A percentile compares a stretch with the other conserved stretches of the same genome.
These are phyloP conservation scores for Fusarium domesticum DNA, from an alignment of 2,329 filamentous ascomycete genomes.

Conservation along the genomic window DNA sequence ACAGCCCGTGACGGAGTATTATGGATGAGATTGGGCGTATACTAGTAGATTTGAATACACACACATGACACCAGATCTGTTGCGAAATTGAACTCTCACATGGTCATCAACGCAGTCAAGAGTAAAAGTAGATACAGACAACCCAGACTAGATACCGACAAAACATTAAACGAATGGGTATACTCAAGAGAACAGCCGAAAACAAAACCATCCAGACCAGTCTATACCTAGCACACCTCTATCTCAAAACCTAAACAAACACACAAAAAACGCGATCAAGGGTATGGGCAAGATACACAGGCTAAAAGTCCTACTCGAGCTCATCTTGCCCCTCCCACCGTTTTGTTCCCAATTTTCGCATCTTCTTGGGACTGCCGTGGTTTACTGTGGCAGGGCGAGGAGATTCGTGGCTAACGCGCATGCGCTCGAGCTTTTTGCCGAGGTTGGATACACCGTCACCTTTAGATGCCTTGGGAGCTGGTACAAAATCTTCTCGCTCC, in stretches of 20 bases:
- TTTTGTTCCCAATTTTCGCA: slow-evolving; percentile 47
- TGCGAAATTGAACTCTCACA: background rate
- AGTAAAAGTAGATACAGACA: slow-evolving; percentile 1
- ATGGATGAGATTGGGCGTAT: background rate
- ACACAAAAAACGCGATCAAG: slow-evolving; percentile 3
- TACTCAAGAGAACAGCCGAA: slow-evolving; percentile 21
- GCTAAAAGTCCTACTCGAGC: slow-evolving; percentile 21
- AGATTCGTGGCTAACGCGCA: slow-evolving; percentile 45
- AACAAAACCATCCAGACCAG: slow-evolving; percentile 10
- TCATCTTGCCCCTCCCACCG: slow-evolving; percentile 50
- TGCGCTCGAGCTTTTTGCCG: slow-evolving; percentile 48
- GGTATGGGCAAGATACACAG: background rate
- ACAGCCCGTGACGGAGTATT: slow-evolving; percentile 7
- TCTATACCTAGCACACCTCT: slow-evolving; percentile 12
- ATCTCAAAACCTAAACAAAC: slow-evolving; percentile 3
- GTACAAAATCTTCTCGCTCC: slow-evolving; percentile 49
- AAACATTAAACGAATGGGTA: slow-evolving; percentile 27
- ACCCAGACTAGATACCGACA: slow-evolving; percentile 12
- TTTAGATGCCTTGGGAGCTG: slow-evolving; percentile 13
- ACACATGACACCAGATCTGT: background rate
- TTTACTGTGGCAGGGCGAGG: slow-evolving; percentile 26
- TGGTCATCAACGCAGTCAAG: background rate
- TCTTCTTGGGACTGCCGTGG: slow-evolving; percentile 51
- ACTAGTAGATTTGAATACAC: too few relatives aligned
- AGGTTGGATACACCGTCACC: slow-evolving; percentile 36